Conservation (phyloP, 768 basidiomycete species). For the Agrocybe praecox region DNA sequence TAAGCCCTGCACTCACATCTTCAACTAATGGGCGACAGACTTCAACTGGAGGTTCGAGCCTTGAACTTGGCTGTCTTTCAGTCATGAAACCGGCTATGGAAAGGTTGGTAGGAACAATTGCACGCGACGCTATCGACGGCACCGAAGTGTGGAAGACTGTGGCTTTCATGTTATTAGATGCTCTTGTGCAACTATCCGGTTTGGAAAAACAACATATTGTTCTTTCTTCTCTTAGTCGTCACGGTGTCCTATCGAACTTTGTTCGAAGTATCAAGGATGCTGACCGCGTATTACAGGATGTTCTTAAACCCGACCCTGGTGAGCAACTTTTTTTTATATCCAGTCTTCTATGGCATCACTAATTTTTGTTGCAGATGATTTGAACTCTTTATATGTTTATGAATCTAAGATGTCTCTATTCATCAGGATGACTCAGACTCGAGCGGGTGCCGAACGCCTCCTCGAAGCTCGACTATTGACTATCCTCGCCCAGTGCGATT, state of each 20-base stretch:
- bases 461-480: slow-evolving; percentile 78
- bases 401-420: slow-evolving; percentile 94
- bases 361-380: slow-evolving; percentile 58
- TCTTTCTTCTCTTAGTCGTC: slow-evolving; percentile 58
- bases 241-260: slow-evolving; percentile 82
- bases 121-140: slow-evolving; percentile 93
- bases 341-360: not conserved
- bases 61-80: slow-evolving; percentile 65
- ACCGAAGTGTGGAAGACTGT: slow-evolving; percentile 97
- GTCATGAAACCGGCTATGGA: slow-evolving; percentile 74
- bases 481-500: slow-evolving; percentile 82
- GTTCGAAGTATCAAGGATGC: slow-evolving; percentile 84
- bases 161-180: slow-evolving; percentile 88
- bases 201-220: slow-evolving; percentile 69
- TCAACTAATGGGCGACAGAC: slow-evolving; percentile 20
- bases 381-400: slow-evolving; percentile 92
- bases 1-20: slow-evolving; percentile 38
- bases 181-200: slow-evolving; percentile 72
- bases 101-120: slow-evolving; percentile 68
- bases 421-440: slow-evolving; percentile 79
- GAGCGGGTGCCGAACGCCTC: slow-evolving; percentile 82
- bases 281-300: slow-evolving; percentile 70
- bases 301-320: slow-evolving; percentile 93
- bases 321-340: slow-evolving; percentile 20
- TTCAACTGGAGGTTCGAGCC: slow-evolving; percentile 30